A percentile compares a stretch with the other conserved stretches of the same genome.
phyloP scores from a whole-genome alignment of 805 yeast genomes.

The Starmerella bacillaris region DNA sequence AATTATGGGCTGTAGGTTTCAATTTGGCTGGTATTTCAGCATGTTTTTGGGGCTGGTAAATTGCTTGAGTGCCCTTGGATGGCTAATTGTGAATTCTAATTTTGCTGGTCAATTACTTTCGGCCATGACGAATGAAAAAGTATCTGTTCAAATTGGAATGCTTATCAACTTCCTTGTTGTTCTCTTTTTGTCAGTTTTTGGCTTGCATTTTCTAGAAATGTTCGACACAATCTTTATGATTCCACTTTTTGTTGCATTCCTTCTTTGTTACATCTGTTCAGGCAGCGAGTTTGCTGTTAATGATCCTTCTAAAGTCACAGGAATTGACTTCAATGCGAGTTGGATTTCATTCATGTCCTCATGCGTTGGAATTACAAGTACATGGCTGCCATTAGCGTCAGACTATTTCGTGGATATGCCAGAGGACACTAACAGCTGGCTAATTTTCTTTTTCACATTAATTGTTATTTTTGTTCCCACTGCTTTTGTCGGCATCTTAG shows the following conservation, averaged over 20 bases:
- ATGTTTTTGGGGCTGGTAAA: slow-evolving; percentile 55
- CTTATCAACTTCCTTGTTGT: slow-evolving; percentile 48
- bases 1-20: slow-evolving; percentile 62
- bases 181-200: slow-evolving; percentile 53
- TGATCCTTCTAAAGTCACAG: slow-evolving; percentile 27
- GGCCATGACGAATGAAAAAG: slow-evolving; percentile 42
- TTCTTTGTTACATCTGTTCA: slow-evolving; percentile 42
- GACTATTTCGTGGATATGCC: slow-evolving; percentile 75
- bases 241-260: slow-evolving; percentile 50
- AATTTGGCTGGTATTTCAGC: slow-evolving; percentile 77
- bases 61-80: slow-evolving; percentile 66
- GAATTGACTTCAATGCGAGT: slow-evolving; percentile 31
- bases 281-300: slow-evolving; percentile 21
- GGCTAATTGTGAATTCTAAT: slow-evolving; percentile 83
- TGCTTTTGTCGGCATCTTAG: slow-evolving; percentile 56
- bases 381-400: slow-evolving; percentile 78
- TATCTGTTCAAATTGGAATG: slow-evolving; percentile 61
- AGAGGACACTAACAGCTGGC: slow-evolving; percentile 40
- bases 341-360: slow-evolving; percentile 56
- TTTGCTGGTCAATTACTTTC: slow-evolving; percentile 72
- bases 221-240: slow-evolving; percentile 52
- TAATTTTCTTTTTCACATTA: slow-evolving; percentile 44
- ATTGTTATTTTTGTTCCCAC: slow-evolving; percentile 55
- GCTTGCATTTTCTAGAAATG: slow-evolving; percentile 50
- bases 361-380: slow-evolving; percentile 59